Percentiles rank a stretch among this genome's conserved stretches.
Conservation (phyloP, 345 rosid genomes). For the Hypericum androsaemum region DNA sequence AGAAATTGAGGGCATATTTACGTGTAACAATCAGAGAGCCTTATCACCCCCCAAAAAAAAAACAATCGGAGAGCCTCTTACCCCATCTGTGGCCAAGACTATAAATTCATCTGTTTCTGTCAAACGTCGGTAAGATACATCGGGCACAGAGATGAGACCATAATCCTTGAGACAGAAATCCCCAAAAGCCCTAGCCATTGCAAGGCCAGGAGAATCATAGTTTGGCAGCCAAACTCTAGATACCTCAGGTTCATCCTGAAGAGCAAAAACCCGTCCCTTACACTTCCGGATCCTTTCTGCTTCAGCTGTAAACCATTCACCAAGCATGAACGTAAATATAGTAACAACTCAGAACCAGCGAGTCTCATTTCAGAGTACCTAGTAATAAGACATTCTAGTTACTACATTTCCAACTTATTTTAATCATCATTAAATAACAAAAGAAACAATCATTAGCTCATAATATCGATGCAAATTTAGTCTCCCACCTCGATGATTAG, state of each 20-base stretch:
- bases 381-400: not conserved
- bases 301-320: constrained; percentile 45
- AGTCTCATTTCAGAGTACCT: not conserved
- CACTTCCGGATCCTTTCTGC: constrained; percentile 86
- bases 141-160: constrained; percentile 96
- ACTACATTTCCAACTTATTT: too few relatives aligned
- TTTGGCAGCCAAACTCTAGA: constrained; percentile 95
- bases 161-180: constrained; percentile 96
- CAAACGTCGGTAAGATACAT: constrained; percentile 51
- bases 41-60: not conserved
- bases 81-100: constrained; percentile 98
- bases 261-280: constrained; percentile 90
- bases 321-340: not conserved
- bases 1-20: not conserved
- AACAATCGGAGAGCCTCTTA: constrained; percentile 19
- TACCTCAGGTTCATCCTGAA: constrained; percentile 94
- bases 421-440: too few relatives aligned
- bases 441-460: too few relatives aligned
- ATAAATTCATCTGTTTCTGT: constrained; percentile 75
- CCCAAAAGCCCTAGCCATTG: constrained; percentile 99
- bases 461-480: too few relatives aligned
- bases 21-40: not conserved
- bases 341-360: not conserved
- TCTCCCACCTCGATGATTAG: too few relatives aligned
- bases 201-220: constrained; percentile 89